Conservation (phyloP, 192 early-diverging fungal species). For the Backusella sp. region DNA sequence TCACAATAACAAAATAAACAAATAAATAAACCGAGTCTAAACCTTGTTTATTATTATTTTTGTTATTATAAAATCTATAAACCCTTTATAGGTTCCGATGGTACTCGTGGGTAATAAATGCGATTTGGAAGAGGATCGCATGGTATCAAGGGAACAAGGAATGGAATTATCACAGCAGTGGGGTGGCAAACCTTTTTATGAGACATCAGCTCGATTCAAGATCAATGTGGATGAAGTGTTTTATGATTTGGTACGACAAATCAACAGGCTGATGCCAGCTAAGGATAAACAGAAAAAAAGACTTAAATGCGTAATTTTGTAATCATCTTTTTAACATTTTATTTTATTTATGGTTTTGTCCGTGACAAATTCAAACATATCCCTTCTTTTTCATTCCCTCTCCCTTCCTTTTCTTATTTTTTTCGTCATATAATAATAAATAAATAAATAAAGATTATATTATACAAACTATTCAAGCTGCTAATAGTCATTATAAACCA, state of each 20-base stretch:
- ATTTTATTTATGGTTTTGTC: constrained; percentile 9
- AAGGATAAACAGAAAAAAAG: constrained; percentile 45
- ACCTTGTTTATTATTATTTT: background rate
- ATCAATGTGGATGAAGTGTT: constrained; percentile 91
- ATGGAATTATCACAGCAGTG: constrained; percentile 57
- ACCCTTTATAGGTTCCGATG: constrained; percentile 82
- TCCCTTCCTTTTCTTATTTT: background rate
- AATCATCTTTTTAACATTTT: background rate
- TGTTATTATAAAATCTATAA: constrained; percentile 67
- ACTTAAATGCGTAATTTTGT: constrained; percentile 24
- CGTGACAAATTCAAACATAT: background rate
- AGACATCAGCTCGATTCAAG: constrained; percentile 84
- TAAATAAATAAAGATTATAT: background rate
- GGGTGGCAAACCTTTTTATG: constrained; percentile 72
- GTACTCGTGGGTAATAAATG: constrained; percentile 92
- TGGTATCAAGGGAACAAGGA: constrained; percentile 66
- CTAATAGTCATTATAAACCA: constrained; percentile 30
- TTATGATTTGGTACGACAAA: constrained; percentile 84
- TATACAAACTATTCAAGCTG: background rate
- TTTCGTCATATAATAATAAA: background rate
- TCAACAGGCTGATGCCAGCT: constrained; percentile 74
- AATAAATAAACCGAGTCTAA: constrained; percentile 7
- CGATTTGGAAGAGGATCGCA: constrained; percentile 74
- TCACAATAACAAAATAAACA: constrained; percentile 2
- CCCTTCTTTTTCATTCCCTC: background rate